Percentiles rank a stretch among this genome's conserved stretches.
Evolutionary conservation across 1,284 basidiomycete species (phyloP).

Genomic region (Mycena sp.): DNA sequence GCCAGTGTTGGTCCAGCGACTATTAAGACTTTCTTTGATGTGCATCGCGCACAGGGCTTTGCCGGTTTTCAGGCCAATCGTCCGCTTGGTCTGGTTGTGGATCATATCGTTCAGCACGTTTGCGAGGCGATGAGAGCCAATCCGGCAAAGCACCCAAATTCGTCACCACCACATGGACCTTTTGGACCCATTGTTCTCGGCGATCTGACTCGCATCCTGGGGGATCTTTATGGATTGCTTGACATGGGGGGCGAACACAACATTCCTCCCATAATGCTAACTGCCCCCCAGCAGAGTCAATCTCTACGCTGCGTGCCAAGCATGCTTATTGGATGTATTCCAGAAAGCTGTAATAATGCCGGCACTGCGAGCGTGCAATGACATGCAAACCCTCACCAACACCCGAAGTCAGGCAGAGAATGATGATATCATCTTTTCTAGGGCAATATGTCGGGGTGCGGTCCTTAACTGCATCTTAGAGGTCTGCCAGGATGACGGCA

Average conservation of each 20-base stretch:
- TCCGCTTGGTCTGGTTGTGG: not conserved
- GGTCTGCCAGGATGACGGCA: not conserved
- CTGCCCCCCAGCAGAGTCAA: not conserved
- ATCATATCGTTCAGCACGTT: constrained; percentile 7
- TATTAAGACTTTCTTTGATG: not conserved
- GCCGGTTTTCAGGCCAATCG: not conserved
- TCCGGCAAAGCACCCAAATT: not conserved
- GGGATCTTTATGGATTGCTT: not conserved
- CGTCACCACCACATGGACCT: not conserved
- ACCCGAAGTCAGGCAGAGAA: not conserved
- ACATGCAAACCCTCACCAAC: not conserved
- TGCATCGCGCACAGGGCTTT: not conserved
- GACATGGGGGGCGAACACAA: not conserved
- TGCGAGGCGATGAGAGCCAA: not conserved
- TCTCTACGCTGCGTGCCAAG: not conserved
- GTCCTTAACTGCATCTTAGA: not conserved
- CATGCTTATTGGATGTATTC: not conserved
- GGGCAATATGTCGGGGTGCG: constrained; percentile 3
- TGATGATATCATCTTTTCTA: not conserved
- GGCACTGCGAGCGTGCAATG: not conserved
- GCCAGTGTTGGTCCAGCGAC: not conserved
- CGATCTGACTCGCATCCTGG: not conserved
- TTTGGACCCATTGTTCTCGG: not conserved
- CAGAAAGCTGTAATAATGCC: not conserved
- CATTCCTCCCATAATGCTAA: not conserved